These are phyloP conservation scores for Globisporangium yorkense DNA, from an alignment of 352 stramenopile species.

Conservation along the genomic window DNA sequence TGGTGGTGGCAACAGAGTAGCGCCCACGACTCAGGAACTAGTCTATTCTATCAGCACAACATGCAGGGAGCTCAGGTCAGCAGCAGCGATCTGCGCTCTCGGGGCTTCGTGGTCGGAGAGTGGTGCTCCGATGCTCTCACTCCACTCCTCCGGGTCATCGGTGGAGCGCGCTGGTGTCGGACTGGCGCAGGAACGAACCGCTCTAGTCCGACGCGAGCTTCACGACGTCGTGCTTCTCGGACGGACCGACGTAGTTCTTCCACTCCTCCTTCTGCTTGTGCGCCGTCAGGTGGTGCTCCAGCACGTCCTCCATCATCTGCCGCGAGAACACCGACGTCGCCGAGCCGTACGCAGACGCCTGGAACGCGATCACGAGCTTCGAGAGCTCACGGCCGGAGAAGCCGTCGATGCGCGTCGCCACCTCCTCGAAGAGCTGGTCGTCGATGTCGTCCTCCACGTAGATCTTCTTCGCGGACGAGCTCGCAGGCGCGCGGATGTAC, in stretches of 20 bases:
- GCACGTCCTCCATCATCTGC: constrained; percentile 91
- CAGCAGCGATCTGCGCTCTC: not conserved
- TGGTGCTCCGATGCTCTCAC: not conserved
- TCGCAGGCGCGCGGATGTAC: constrained; percentile 92
- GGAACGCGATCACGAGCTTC: constrained; percentile 99
- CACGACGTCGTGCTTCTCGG: constrained; percentile 40
- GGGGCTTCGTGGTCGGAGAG: not conserved
- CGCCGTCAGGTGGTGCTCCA: constrained; percentile 91
- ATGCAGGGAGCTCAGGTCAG: constrained; percentile 5
- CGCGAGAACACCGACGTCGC: constrained; percentile 91
- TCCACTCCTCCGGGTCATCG: not conserved
- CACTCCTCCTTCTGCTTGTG: constrained; percentile 93
- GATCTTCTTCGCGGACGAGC: constrained; percentile 84
- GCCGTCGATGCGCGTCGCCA: constrained; percentile 92
- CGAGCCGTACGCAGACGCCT: constrained; percentile 96
- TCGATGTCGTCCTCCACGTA: constrained; percentile 89
- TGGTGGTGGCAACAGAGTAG: constrained; percentile 44
- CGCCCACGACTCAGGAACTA: constrained; percentile 81
- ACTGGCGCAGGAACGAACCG: constrained; percentile 1
- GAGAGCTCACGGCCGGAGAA: constrained; percentile 98
- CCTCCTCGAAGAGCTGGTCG: constrained; percentile 88
- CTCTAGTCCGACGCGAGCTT: constrained; percentile 49
- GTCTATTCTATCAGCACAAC: constrained; percentile 68
- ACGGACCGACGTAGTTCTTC: constrained; percentile 76
- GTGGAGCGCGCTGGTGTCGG: not conserved